Evolutionary conservation across 257 asterid genomes (phyloP).

Genomic region (Jasminum sambac): DNA sequence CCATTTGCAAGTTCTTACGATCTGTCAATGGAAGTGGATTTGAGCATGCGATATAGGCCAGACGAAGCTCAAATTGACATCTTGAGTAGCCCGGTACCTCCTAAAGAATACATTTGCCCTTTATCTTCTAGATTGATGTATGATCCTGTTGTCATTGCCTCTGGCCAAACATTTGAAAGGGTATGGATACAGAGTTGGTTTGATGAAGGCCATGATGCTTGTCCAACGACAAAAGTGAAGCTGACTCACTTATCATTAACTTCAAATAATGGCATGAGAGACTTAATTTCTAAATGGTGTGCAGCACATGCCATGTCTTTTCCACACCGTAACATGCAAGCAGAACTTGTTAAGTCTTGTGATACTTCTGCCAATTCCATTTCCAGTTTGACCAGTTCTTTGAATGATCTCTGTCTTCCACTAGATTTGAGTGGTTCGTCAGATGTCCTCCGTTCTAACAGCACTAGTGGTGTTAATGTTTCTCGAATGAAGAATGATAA

Average conservation of each 20-base stretch:
- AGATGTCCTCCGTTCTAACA: conserved; percentile 25
- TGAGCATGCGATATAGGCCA: conserved; percentile 29
- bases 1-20: conserved; percentile 28
- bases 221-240: conserved; percentile 64
- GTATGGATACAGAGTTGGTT: conserved; percentile 88
- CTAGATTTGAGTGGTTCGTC: conserved; percentile 59
- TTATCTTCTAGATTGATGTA: conserved; percentile 72
- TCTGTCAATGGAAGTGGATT: conserved; percentile 42
- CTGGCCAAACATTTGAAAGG: conserved; percentile 86
- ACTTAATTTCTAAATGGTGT: conserved; percentile 67
- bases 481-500: conserved; percentile 10
- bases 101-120: conserved; percentile 75
- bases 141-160: conserved; percentile 83
- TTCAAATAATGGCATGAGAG: conserved; percentile 60
- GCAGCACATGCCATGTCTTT: conserved; percentile 35
- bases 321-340: conserved; percentile 47
- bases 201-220: conserved; percentile 64
- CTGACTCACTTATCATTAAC: conserved; percentile 51
- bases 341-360: conserved; percentile 29
- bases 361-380: conserved; percentile 62
- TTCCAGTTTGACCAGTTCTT: conserved; percentile 68
- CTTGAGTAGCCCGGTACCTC: conserved; percentile 44
- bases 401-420: conserved; percentile 59
- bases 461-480: conserved; percentile 20
- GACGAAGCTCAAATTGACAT: conserved; percentile 38